Conservation (phyloP, 169 alveolate genomes). For the Plasmodium adleri region DNA sequence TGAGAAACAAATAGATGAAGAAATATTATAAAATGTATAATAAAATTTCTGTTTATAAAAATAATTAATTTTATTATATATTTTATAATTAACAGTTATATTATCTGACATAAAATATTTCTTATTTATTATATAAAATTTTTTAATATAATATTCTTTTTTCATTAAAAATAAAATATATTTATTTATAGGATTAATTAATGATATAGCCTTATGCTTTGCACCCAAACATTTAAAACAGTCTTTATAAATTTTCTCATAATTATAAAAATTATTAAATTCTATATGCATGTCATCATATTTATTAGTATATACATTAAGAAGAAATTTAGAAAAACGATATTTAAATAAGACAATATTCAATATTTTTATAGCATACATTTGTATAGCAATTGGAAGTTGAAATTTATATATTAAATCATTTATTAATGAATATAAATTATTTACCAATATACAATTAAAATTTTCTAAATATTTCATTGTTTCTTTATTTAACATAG, state of each 20-base stretch:
- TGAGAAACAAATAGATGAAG: background rate
- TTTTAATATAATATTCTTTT: slow-evolving; percentile 63
- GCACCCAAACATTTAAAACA: background rate
- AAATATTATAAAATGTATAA: slow-evolving; percentile 27
- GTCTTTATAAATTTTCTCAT: slow-evolving; percentile 23
- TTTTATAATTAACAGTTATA: slow-evolving; percentile 19
- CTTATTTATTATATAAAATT: slow-evolving; percentile 26
- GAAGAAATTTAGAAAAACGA: slow-evolving; percentile 39
- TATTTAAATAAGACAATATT: slow-evolving; percentile 35
- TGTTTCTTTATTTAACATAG: background rate
- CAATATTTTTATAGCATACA: slow-evolving; percentile 45
- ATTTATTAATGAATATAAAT: slow-evolving; percentile 18
- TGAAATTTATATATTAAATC: slow-evolving; percentile 58
- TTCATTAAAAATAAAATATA: slow-evolving; percentile 41
- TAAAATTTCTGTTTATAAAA: slow-evolving; percentile 64
- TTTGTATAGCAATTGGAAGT: slow-evolving; percentile 49
- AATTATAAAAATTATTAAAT: slow-evolving; percentile 47
- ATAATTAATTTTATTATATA: slow-evolving; percentile 64
- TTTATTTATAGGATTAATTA: background rate
- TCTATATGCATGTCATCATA: slow-evolving; percentile 64
- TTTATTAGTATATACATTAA: slow-evolving; percentile 21
- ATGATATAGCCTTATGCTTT: background rate
- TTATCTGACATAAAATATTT: slow-evolving; percentile 1
- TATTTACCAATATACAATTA: slow-evolving; percentile 5
- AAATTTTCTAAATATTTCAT: slow-evolving; percentile 7